Conservation (phyloP, 331 rosid genomes). For the Malus hybrid region DNA sequence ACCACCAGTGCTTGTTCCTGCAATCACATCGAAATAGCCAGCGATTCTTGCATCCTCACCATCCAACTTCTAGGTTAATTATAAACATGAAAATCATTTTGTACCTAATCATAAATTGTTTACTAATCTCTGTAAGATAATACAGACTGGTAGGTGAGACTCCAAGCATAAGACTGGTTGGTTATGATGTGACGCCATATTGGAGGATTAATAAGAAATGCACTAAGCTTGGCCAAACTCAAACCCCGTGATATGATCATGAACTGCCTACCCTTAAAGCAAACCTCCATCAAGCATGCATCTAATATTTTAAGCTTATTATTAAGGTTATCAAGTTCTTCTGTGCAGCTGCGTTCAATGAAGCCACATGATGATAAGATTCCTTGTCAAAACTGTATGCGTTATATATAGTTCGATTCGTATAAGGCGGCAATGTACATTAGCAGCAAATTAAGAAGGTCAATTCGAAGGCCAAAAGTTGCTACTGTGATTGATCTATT, state of each 20-base stretch:
- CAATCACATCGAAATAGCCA: constrained; percentile 45
- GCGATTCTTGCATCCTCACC: constrained; percentile 51
- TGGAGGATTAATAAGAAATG: not conserved
- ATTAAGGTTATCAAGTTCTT: too few relatives aligned
- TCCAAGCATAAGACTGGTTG: not conserved
- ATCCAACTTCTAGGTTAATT: too few relatives aligned
- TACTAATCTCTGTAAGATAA: not conserved
- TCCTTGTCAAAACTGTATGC: not conserved
- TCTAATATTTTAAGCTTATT: too few relatives aligned
- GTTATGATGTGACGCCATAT: not conserved
- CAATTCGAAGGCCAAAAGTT: not conserved
- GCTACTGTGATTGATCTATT: not conserved
- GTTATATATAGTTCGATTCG: not conserved
- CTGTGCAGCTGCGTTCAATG: too few relatives aligned
- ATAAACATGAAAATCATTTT: too few relatives aligned
- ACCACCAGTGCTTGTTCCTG: constrained; percentile 57
- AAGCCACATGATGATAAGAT: too few relatives aligned
- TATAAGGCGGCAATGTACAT: not conserved
- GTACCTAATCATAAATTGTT: too few relatives aligned
- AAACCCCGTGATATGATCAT: not conserved
- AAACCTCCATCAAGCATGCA: not conserved
- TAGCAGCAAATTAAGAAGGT: not conserved
- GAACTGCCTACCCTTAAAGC: not conserved
- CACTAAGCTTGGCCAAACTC: not conserved
- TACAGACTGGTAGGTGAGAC: not conserved